Conservation (phyloP, 208 protist species). For the Giardia muris region DNA sequence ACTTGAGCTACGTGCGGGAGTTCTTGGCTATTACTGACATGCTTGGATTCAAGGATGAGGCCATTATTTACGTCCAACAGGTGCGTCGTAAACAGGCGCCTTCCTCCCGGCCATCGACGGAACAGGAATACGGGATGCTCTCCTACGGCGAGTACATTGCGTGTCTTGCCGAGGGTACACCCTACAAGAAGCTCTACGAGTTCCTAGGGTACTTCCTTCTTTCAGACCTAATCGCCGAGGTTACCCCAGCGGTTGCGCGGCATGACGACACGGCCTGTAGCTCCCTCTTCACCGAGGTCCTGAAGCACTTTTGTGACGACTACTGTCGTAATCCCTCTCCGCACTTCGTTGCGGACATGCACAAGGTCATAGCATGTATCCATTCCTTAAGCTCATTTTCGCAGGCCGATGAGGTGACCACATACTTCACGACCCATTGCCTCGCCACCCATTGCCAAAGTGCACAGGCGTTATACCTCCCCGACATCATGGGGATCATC, state of each 20-base stretch:
- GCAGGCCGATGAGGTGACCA: background rate
- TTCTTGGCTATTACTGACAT: background rate
- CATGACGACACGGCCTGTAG: background rate
- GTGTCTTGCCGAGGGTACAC: background rate
- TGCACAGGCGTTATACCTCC: background rate
- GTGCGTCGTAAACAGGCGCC: background rate
- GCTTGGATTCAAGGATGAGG: background rate
- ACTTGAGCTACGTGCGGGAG: background rate
- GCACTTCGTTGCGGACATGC: background rate
- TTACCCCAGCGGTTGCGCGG: background rate
- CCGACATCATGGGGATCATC: background rate
- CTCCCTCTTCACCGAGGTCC: background rate
- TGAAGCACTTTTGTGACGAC: background rate
- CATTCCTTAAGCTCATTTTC: background rate
- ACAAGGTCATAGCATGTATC: background rate
- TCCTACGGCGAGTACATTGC: background rate
- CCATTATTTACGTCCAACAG: background rate
- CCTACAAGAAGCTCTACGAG: background rate
- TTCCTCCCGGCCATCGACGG: too few relatives aligned
- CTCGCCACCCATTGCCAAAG: background rate
- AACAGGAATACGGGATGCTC: background rate
- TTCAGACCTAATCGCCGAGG: background rate
- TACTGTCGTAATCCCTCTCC: background rate
- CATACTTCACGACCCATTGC: background rate
- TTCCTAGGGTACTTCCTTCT: background rate